Percentiles rank a stretch among this genome's conserved stretches.
Evolutionary conservation across 768 basidiomycete genomes (phyloP).

Genomic region (Lentinula lateritia): DNA sequence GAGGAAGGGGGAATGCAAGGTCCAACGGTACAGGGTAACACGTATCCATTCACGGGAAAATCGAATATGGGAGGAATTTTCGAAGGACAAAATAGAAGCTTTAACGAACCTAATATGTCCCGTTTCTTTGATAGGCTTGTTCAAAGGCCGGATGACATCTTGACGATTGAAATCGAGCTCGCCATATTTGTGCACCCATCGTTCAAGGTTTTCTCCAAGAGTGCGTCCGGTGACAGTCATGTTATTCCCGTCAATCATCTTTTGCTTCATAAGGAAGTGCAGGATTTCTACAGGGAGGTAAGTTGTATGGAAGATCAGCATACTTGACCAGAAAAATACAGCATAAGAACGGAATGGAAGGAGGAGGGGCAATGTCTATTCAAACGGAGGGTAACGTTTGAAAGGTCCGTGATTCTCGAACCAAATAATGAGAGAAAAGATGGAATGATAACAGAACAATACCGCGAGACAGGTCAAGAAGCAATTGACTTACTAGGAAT

Average conservation of each 20-base stretch:
- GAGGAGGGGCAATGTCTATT: background rate
- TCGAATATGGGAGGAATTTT: background rate
- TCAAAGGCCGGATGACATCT: constrained; percentile 82
- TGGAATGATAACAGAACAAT: background rate
- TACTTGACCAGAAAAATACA: background rate
- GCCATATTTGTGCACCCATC: constrained; percentile 79
- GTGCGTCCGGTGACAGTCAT: constrained; percentile 89
- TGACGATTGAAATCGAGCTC: constrained; percentile 65
- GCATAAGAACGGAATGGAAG: background rate
- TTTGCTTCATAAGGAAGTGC: constrained; percentile 79
- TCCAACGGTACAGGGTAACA: background rate
- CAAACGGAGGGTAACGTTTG: background rate
- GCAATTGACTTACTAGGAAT: constrained; percentile 71
- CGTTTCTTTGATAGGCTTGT: constrained; percentile 82
- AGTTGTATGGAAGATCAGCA: background rate
- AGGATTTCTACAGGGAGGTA: constrained; percentile 57
- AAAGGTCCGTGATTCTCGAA: constrained; percentile 6
- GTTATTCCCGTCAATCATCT: constrained; percentile 84
- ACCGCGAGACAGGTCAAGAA: background rate
- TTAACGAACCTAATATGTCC: constrained; percentile 78
- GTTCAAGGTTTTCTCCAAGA: constrained; percentile 87
- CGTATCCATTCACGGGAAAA: background rate
- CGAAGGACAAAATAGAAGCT: background rate
- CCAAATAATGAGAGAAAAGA: background rate
- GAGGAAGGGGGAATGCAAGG: constrained; percentile 9